Base-by-base conservation (phyloP, 179 eudicot species). In the Actinidia arguta region DNA sequence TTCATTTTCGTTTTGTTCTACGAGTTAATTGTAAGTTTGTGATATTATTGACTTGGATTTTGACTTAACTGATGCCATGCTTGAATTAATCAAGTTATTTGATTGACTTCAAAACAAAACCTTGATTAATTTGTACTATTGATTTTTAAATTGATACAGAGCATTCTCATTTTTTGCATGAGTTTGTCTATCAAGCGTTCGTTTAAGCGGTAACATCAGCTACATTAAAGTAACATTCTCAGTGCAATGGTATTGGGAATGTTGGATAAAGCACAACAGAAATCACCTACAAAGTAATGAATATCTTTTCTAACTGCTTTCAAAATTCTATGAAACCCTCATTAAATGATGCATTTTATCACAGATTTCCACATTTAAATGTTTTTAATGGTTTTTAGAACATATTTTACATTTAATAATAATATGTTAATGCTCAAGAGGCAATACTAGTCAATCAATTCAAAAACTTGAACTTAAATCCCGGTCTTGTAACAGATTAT, bases 91-190 rank as follows among this genome's bases (percentile, higher is more conserved):
- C 25, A 61, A 62, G 50, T 27, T 6, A n/a, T 42, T 44, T 7
- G 77, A 59, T 56, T 18, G 42, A 18, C 27, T 44, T 47, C 54
- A 50, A n/a, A 61, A 31, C 66, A 24, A 36, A 51, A 81, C 7
- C 39, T 50, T 81, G 31, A 42, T 42, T 66, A 54, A 36, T 63
- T 79, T 79, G 63, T 68, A 42, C 82, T 55, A 36, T 4, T 64
- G 73, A 64, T 0, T n/a, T 52, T 25, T 68, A n/a, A 67, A 11
- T 36, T 17, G 73, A 44, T 61, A 59, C 56, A 46, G n/a, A 64
- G 36, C 14, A 8, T 7, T 46, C 22, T 25, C 22, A 9, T 24
- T 18, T 31, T 48, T 79, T 51, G 74, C 48, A 48, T 50, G 27
- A 31, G 14, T 78, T 59, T 76, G 7, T 44, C 51, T 59, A 44